Evolutionary conservation across 2,329 filamentous ascomycete species (phyloP).

Genomic region (Penicillium sp.): DNA sequence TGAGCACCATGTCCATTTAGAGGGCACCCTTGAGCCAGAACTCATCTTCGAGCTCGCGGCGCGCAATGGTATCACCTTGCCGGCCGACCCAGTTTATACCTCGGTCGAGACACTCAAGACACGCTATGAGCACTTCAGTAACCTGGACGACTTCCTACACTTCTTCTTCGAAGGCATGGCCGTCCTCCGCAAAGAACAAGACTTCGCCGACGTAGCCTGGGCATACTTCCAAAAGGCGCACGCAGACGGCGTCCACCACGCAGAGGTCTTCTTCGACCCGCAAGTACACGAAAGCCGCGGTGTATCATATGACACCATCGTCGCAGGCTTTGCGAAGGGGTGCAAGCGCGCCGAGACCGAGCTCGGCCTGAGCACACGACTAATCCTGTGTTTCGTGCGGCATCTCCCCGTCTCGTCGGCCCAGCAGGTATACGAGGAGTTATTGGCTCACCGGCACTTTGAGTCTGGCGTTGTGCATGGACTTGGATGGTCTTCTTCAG

Average conservation of each 20-base stretch:
- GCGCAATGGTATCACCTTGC: slow-evolving; percentile 64
- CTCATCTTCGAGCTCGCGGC: slow-evolving; percentile 68
- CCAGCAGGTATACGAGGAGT: slow-evolving; percentile 39
- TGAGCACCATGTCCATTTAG: slow-evolving; percentile 78
- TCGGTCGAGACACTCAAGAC: slow-evolving; percentile 58
- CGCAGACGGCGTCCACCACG: slow-evolving; percentile 65
- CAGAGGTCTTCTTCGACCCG: slow-evolving; percentile 78
- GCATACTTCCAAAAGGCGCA: slow-evolving; percentile 67
- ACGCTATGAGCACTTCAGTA: slow-evolving; percentile 66
- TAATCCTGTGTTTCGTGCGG: slow-evolving; percentile 71
- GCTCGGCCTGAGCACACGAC: slow-evolving; percentile 62
- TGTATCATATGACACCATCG: slow-evolving; percentile 61
- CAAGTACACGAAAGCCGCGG: slow-evolving; percentile 68
- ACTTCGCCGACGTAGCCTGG: slow-evolving; percentile 71
- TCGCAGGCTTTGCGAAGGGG: slow-evolving; percentile 62
- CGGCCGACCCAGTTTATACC: slow-evolving; percentile 61
- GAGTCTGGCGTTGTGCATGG: slow-evolving; percentile 56
- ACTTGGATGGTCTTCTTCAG: slow-evolving; percentile 67
- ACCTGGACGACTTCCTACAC: slow-evolving; percentile 72
- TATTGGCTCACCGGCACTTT: slow-evolving; percentile 43
- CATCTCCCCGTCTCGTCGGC: slow-evolving; percentile 65
- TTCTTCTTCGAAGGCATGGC: slow-evolving; percentile 78
- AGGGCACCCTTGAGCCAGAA: slow-evolving; percentile 68
- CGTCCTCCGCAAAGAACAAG: slow-evolving; percentile 61
- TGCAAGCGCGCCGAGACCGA: slow-evolving; percentile 59